Percentiles rank a stretch among this genome's conserved stretches.
phyloP scores from a whole-genome alignment of 2,329 filamentous ascomycete species.

The Sodiomyces alkalinus region DNA sequence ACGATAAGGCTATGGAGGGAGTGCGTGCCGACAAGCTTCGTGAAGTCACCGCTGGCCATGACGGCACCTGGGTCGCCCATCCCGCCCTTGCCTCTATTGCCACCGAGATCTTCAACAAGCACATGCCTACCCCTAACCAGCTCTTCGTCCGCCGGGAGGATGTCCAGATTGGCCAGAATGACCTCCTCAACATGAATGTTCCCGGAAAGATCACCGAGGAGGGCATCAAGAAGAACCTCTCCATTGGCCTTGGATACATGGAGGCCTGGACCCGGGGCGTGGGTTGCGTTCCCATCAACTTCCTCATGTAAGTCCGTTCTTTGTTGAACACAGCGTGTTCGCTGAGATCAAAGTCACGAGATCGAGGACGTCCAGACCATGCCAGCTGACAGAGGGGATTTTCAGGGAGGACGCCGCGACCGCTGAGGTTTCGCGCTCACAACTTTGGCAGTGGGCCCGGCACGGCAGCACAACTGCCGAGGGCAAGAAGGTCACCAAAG shows the following conservation, averaged over 20 bases:
- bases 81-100: constrained; percentile 71
- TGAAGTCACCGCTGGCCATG: constrained; percentile 75
- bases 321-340: too few species aligned
- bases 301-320: constrained; percentile 64
- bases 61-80: constrained; percentile 83
- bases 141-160: constrained; percentile 79
- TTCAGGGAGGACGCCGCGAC: constrained; percentile 81
- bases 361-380: too few species aligned
- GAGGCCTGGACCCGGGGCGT: constrained; percentile 93
- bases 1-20: constrained; percentile 73
- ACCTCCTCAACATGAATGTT: constrained; percentile 96
- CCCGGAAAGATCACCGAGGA: constrained; percentile 84
- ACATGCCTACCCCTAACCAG: constrained; percentile 90
- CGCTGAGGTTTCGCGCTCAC: constrained; percentile 83
- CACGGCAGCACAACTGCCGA: constrained; percentile 63
- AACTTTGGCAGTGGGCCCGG: constrained; percentile 92
- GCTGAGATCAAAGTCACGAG: too few species aligned
- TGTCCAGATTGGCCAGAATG: constrained; percentile 70
- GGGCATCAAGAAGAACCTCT: constrained; percentile 93
- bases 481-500: constrained; percentile 86
- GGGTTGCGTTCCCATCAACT: constrained; percentile 95
- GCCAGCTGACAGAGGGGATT: too few species aligned
- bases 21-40: constrained; percentile 80
- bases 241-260: constrained; percentile 96
- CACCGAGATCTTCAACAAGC: constrained; percentile 73